Conservation (phyloP, 2,329 filamentous ascomycete genomes). For the Aspergillus felis region DNA sequence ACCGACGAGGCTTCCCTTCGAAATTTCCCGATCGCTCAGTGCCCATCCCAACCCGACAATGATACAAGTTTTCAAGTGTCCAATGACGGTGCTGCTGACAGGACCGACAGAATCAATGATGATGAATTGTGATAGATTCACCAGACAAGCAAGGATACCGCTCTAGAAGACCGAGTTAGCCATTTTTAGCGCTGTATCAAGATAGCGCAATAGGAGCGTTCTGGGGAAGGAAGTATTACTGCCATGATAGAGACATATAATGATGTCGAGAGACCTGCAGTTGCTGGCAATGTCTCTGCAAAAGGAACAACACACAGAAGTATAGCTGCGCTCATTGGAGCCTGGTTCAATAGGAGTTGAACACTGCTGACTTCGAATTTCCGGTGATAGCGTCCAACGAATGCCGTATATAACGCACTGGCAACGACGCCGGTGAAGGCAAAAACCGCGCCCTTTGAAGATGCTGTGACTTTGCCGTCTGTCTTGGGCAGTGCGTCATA, state of each 20-base stretch:
- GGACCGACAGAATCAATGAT: slow-evolving; percentile 44
- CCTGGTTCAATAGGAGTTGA: slow-evolving; percentile 19
- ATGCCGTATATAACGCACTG: slow-evolving; percentile 18
- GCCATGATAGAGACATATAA: too few relatives aligned
- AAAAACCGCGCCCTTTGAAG: slow-evolving; percentile 14
- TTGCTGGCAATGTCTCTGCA: slow-evolving; percentile 11
- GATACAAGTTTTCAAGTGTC: slow-evolving; percentile 62
- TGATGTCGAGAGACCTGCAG: slow-evolving; percentile 1
- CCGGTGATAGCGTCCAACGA: slow-evolving; percentile 16
- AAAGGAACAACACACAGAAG: slow-evolving; percentile 14
- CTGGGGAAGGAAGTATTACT: too few relatives aligned
- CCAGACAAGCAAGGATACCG: slow-evolving; percentile 17
- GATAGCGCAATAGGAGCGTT: too few relatives aligned
- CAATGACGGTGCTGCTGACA: slow-evolving; percentile 64
- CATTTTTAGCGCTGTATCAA: too few relatives aligned
- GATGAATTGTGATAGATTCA: slow-evolving; percentile 20
- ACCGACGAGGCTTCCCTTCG: slow-evolving; percentile 12
- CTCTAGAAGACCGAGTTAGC: slow-evolving; percentile 6
- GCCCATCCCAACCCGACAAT: slow-evolving; percentile 62
- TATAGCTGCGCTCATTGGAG: slow-evolving; percentile 15
- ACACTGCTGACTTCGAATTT: slow-evolving; percentile 17
- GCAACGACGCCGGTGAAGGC: slow-evolving; percentile 16
- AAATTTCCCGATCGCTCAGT: slow-evolving; percentile 9
- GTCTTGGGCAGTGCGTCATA: slow-evolving; percentile 13
- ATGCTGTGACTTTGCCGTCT: slow-evolving; percentile 7